Conservation (phyloP, 2,329 filamentous ascomycete genomes). For the Penicillium sp. region DNA sequence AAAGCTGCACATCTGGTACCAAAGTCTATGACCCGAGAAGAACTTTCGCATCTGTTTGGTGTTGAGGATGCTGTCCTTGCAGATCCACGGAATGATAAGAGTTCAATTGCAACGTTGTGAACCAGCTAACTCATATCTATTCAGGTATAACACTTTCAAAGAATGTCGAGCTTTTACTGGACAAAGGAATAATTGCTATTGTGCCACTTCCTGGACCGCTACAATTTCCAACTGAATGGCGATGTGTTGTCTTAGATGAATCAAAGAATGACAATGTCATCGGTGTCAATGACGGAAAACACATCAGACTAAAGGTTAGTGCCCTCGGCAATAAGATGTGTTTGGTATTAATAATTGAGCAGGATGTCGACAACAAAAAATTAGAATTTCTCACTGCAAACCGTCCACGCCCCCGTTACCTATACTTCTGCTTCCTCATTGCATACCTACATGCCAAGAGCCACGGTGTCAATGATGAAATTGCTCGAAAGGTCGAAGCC, state of each 20-base stretch:
- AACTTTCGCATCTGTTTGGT: too few species aligned
- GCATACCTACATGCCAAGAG: conserved; percentile 11
- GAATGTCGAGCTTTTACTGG: not conserved
- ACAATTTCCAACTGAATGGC: not conserved
- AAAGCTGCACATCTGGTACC: too few species aligned
- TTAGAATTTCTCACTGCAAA: conserved; percentile 17
- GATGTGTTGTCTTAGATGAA: not conserved
- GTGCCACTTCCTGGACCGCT: not conserved
- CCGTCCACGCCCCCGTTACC: conserved; percentile 18
- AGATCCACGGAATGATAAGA: not conserved
- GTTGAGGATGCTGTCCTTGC: not conserved
- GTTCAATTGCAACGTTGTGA: not conserved
- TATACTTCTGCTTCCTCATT: conserved; percentile 24
- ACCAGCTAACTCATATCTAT: not conserved
- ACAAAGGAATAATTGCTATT: not conserved
- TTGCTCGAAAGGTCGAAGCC: not conserved
- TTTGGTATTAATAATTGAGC: not conserved
- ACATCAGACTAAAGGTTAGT: not conserved
- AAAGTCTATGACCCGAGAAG: too few species aligned
- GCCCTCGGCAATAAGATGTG: not conserved
- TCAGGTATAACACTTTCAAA: not conserved
- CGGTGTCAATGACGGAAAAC: not conserved
- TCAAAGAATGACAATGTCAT: not conserved
- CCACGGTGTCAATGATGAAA: not conserved
- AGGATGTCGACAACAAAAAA: not conserved